Evolutionary conservation across 2,329 filamentous ascomycete species (phyloP), one percentile per base, ranked within the genome.

Genomic region (Alternaria longipes): DNA sequence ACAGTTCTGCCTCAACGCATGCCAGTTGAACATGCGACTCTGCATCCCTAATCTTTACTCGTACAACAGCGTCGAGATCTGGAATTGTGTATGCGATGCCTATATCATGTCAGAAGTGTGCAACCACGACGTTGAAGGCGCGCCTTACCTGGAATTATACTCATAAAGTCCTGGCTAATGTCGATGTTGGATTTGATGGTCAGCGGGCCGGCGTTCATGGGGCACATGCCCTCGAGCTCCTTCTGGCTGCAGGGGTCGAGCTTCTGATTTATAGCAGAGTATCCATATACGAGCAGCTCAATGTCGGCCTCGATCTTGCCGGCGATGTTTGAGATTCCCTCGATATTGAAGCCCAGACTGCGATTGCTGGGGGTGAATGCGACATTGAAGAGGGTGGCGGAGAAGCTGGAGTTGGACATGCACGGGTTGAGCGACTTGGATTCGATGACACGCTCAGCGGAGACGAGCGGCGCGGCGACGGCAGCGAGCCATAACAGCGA

Each of bases 371-470:
- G 91, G 2, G 90, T 92, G 80, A 92, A 92, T 66, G 88, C 82
- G 78, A 97, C 91, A 70, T 96, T 90, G 87, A 97, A 97, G 60
- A 95, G 85, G 70, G 90, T 93, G 71, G 94, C 93, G 5, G 91
- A 91, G 89, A 97, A 96, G 74, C 89, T 90, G 28, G 91, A 94
- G 80, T 94, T 90, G 60, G 88, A 84, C 84, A 94, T 91, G 81
- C 94, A 97, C 47, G 91, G 86, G 79, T 92, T 93, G 69, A 97
- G 86, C 26, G 94, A 96, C 75, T 87, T 91, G 57, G 94, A 95
- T 71, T 89, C 84, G 73, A 98, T 91, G 52, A 68, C 52, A 59
- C 68, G 67, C 74, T 88, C 84, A 64, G 87, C 90, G 60, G 86
- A 82, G 58, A 83, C 84, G 61, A 86, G 80, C 53, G 86, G 76